These are phyloP conservation scores for Antrodiella citrinella DNA, from an alignment of 768 basidiomycete species.

Conservation along the genomic window DNA sequence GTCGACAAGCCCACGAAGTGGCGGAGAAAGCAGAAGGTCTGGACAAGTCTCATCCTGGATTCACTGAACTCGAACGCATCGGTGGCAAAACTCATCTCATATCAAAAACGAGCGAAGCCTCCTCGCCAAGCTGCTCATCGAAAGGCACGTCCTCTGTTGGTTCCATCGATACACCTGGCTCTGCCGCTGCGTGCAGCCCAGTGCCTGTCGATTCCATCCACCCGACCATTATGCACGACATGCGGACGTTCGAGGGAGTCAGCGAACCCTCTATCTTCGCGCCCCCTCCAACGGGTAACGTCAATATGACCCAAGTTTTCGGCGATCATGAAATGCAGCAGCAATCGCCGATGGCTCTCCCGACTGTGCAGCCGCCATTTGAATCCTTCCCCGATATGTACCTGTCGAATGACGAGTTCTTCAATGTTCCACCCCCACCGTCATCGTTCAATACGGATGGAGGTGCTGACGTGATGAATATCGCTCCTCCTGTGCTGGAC, in stretches of 20 bases:
- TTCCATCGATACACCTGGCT: background rate
- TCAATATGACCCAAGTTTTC: slow-evolving; percentile 18
- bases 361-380: background rate
- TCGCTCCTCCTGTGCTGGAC: slow-evolving; percentile 35
- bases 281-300: slow-evolving; percentile 10
- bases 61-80: slow-evolving; percentile 25
- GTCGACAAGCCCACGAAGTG: slow-evolving; percentile 23
- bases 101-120: background rate
- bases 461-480: background rate
- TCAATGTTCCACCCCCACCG: background rate
- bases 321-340: slow-evolving; percentile 20
- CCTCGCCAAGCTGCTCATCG: background rate
- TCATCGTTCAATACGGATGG: background rate
- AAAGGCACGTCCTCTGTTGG: background rate
- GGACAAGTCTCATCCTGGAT: slow-evolving; percentile 7
- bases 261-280: slow-evolving; percentile 7
- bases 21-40: slow-evolving; percentile 14
- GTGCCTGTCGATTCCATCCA: slow-evolving; percentile 28
- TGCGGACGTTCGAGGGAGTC: slow-evolving; percentile 35
- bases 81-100: slow-evolving; percentile 25
- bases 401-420: background rate
- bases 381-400: slow-evolving; percentile 10
- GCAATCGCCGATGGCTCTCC: background rate
- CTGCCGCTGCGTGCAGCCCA: background rate
- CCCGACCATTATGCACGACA: slow-evolving; percentile 46